A percentile compares a stretch with the other conserved stretches of the same genome.
Evolutionary conservation across 2,329 filamentous ascomycete genomes (phyloP).

Genomic region (Calcarisporium arbuscula): DNA sequence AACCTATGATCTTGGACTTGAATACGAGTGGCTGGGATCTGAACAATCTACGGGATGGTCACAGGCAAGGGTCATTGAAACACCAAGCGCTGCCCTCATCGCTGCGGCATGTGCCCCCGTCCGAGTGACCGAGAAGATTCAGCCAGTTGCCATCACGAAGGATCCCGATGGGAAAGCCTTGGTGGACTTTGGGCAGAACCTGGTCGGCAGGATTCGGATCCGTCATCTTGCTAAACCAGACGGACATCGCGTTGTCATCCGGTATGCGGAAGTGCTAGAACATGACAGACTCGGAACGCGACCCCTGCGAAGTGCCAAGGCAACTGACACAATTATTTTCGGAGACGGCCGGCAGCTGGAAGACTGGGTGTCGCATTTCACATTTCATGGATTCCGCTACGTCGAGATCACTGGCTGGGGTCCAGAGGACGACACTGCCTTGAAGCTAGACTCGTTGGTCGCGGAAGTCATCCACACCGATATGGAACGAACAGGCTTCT

Average conservation of each 20-base stretch:
- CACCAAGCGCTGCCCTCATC: constrained; percentile 25
- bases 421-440: constrained; percentile 10
- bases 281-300: constrained; percentile 32
- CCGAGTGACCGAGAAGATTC: constrained; percentile 24
- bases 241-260: constrained; percentile 37
- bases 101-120: constrained; percentile 39
- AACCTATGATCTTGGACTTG: constrained; percentile 34
- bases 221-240: constrained; percentile 28
- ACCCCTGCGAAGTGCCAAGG: constrained; percentile 36
- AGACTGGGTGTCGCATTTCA: constrained; percentile 42
- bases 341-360: constrained; percentile 11
- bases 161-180: constrained; percentile 36
- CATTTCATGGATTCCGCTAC: constrained; percentile 48
- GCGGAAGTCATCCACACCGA: constrained; percentile 42
- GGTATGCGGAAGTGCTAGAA: constrained; percentile 51
- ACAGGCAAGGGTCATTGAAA: constrained; percentile 16
- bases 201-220: constrained; percentile 46
- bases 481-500: constrained; percentile 41
- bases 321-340: constrained; percentile 30
- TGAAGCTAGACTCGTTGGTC: constrained; percentile 14
- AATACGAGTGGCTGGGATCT: too few species aligned
- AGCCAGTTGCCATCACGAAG: constrained; percentile 22
- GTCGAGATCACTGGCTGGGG: constrained; percentile 42
- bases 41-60: constrained; percentile 22
- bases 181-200: constrained; percentile 51